These are phyloP conservation scores for Globisporangium viniferum DNA, from an alignment of 352 stramenopile species.

Conservation along the genomic window DNA sequence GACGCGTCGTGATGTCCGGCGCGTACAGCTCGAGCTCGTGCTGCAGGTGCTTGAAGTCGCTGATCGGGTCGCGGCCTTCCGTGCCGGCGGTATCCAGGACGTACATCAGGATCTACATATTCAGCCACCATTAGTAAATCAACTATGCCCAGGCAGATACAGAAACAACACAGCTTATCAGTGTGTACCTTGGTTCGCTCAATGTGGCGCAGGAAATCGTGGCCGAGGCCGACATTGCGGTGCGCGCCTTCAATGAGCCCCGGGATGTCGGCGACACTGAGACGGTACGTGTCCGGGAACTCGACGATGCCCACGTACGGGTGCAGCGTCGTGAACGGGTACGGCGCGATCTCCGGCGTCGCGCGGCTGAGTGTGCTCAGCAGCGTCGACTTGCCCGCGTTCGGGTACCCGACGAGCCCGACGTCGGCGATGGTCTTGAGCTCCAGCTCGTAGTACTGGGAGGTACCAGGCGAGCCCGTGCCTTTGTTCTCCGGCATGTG, in stretches of 20 bases:
- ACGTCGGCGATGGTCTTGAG: constrained; percentile 98
- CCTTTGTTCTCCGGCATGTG: constrained; percentile 81
- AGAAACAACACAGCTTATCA: too few relatives aligned
- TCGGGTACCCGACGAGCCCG: constrained; percentile 98
- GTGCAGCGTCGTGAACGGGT: constrained; percentile 98
- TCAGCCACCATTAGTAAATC: not conserved
- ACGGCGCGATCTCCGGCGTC: constrained; percentile 94
- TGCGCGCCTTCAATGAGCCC: constrained; percentile 91
- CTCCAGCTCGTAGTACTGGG: constrained; percentile 96
- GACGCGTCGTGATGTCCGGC: constrained; percentile 78
- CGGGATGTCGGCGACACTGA: constrained; percentile 89
- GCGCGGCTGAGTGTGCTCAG: constrained; percentile 92
- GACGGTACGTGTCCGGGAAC: constrained; percentile 91
- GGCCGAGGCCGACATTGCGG: constrained; percentile 96
- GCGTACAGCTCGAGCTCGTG: constrained; percentile 86
- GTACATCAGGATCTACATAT: constrained; percentile 75
- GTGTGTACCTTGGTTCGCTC: constrained; percentile 93
- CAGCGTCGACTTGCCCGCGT: constrained; percentile 97
- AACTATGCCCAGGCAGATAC: not conserved
- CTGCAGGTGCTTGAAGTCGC: constrained; percentile 78
- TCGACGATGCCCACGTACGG: constrained; percentile 95
- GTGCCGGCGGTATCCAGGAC: constrained; percentile 81
- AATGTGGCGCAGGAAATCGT: constrained; percentile 98
- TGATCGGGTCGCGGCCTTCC: constrained; percentile 71
- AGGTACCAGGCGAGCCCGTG: constrained; percentile 88